Evolutionary conservation across 2,329 filamentous ascomycete genomes (phyloP).

Genomic region (Chrysosporium queenslandicum): DNA sequence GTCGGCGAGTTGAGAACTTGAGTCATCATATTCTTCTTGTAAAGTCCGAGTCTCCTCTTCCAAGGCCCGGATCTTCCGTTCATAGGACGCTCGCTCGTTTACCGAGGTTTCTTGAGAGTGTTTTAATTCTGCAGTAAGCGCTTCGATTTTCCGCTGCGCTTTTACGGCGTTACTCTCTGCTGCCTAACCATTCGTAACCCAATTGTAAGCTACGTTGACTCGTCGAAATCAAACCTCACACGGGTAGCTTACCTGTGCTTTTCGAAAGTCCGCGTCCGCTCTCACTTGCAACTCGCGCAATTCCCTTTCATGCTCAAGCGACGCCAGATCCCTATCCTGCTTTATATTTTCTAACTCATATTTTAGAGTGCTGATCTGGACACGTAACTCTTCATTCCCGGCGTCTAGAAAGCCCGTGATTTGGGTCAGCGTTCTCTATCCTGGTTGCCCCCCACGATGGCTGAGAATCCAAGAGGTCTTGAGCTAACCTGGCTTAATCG

Average conservation of each 20-base stretch:
- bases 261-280: conserved; percentile 76
- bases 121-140: conserved; percentile 45
- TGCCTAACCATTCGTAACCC: conserved; percentile 25
- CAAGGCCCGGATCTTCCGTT: conserved; percentile 45
- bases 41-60: conserved; percentile 63
- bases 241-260: conserved; percentile 44
- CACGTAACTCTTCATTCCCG: conserved; percentile 68
- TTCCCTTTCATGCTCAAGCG: conserved; percentile 72
- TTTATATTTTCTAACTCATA: conserved; percentile 82
- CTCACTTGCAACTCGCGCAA: conserved; percentile 67
- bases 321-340: conserved; percentile 73
- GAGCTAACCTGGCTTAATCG: conserved; percentile 32
- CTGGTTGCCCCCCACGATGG: too few species aligned
- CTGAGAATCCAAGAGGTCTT: too few species aligned
- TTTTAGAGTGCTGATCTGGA: conserved; percentile 74
- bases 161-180: conserved; percentile 45
- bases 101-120: conserved; percentile 45
- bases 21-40: conserved; percentile 75
- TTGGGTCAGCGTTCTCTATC: background rate
- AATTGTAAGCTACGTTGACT: too few species aligned
- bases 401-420: conserved; percentile 24
- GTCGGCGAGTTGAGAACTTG: conserved; percentile 61
- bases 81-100: conserved; percentile 47
- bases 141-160: conserved; percentile 46
- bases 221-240: too few species aligned